Base-by-base conservation (phyloP, 2,329 filamentous ascomycete species). In the Pseudogymnoascus sp. region DNA sequence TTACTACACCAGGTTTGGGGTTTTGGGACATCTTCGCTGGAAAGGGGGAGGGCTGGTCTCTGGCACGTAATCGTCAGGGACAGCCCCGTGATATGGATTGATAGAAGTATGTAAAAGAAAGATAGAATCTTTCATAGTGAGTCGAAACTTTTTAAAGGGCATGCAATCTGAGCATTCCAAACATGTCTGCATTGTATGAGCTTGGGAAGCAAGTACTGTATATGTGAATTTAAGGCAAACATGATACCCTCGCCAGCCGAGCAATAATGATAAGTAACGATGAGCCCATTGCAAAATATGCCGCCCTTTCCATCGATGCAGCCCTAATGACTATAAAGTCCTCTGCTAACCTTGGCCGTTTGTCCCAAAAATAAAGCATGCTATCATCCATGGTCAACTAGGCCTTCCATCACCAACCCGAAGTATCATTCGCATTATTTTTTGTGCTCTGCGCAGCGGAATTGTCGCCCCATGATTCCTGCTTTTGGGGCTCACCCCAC, bases 401-500 rank as follows among this genome's bases (percentile, higher is more conserved):
- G 25, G 16, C 28, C 28, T 20, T 54, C 28, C 16, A 18, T 54
- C 47, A 54, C 47, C 47, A 54, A 32, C 47, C 47, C 9, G 47
- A 32, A 6, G 47, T 54, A 54, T 54, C 47, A 54, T 54, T 14
- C 6, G 47, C 32, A 18, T 18, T 32, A 6, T 54, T 34, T 7
- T 54, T 58, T 12, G 57, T 58, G 12, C 59, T 60, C 41, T 60
- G 59, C 11, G 59, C 59, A 9, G 59, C 59, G 5, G 28, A 35
- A 9, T 57, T 47, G 41, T 60, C 59, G 22, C 59, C 59, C 59
- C 60, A 59, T 2, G 47, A 54, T 28, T 54, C 47, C 32, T 54
- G 47, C 11, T 54, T 54, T 9, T 28, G 9, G 32, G 47, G 47
- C 6, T 58, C 63, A 8, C 50, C 64, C 64, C 64, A 65, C n/a